These are phyloP conservation scores for Fusarium burgessii DNA, from an alignment of 2,329 filamentous ascomycete genomes.

Conservation along the genomic window DNA sequence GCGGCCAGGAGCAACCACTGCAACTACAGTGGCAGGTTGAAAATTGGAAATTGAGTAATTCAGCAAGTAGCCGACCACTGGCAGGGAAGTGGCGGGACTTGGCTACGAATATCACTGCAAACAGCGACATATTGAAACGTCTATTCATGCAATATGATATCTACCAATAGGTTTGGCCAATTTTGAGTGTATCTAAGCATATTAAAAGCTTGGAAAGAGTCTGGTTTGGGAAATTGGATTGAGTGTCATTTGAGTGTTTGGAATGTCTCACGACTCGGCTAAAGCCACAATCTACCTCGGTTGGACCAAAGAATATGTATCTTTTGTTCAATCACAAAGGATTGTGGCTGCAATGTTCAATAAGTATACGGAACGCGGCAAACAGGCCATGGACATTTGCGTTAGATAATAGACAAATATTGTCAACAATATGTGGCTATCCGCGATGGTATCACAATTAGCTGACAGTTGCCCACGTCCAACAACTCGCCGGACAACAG, in stretches of 20 bases:
- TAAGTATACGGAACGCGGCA: neutral
- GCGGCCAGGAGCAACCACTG: neutral
- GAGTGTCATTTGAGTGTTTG: slow-evolving; percentile 1
- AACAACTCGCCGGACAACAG: neutral
- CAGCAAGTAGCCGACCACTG: neutral
- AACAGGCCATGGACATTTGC: neutral
- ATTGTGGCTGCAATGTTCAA: neutral
- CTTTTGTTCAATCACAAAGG: neutral
- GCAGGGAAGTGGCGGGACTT: slow-evolving; percentile 1
- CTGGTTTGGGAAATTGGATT: neutral
- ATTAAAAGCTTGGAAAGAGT: neutral
- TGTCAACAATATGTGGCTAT: neutral
- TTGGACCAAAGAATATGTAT: neutral
- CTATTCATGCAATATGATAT: neutral
- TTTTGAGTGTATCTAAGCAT: neutral
- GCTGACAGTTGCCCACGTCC: neutral
- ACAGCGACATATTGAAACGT: neutral
- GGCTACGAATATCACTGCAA: neutral
- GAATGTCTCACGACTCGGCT: neutral
- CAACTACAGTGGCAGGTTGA: neutral
- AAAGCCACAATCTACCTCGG: neutral
- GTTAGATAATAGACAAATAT: neutral
- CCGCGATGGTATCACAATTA: neutral
- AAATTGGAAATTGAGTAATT: slow-evolving; percentile 3
- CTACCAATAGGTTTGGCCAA: neutral